phyloP scores from a whole-genome alignment of 1,284 basidiomycete genomes.

The Agaricales sp. region DNA sequence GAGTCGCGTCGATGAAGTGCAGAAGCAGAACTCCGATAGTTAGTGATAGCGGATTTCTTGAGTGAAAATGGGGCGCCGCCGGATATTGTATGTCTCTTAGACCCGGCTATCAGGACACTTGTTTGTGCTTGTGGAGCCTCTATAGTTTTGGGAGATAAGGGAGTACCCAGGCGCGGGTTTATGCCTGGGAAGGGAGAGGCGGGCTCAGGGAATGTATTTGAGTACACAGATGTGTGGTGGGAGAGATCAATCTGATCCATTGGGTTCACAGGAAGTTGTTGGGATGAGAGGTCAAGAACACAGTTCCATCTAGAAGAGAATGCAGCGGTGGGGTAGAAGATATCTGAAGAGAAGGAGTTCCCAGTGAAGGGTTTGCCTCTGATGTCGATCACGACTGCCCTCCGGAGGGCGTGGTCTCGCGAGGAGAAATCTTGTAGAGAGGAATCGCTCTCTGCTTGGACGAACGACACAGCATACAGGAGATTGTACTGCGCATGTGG shows the following conservation, averaged over 20 bases:
- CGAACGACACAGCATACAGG: constrained; percentile 73
- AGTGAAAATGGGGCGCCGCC: background rate
- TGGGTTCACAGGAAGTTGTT: constrained; percentile 15
- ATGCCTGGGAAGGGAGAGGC: constrained; percentile 59
- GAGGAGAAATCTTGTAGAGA: constrained; percentile 5
- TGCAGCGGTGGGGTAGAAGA: constrained; percentile 50
- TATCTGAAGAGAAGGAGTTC: constrained; percentile 9
- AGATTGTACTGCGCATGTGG: constrained; percentile 77
- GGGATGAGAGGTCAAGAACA: constrained; percentile 63
- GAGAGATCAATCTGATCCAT: constrained; percentile 15
- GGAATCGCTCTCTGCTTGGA: constrained; percentile 22
- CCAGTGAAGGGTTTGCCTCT: constrained; percentile 53
- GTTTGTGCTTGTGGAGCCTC: background rate
- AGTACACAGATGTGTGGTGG: constrained; percentile 12
- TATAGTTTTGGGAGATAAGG: constrained; percentile 1
- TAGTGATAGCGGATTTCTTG: background rate
- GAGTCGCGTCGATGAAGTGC: background rate
- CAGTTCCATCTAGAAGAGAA: constrained; percentile 87
- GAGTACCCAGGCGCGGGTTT: constrained; percentile 5
- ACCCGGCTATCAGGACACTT: background rate
- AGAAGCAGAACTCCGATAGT: background rate
- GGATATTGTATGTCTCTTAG: constrained; percentile 12
- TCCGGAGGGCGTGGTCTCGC: constrained; percentile 21
- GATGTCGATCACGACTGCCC: constrained; percentile 72
- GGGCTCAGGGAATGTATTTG: constrained; percentile 52